Base-by-base conservation (phyloP, 169 alveolate genomes). In the Plasmodium yoelii region DNA sequence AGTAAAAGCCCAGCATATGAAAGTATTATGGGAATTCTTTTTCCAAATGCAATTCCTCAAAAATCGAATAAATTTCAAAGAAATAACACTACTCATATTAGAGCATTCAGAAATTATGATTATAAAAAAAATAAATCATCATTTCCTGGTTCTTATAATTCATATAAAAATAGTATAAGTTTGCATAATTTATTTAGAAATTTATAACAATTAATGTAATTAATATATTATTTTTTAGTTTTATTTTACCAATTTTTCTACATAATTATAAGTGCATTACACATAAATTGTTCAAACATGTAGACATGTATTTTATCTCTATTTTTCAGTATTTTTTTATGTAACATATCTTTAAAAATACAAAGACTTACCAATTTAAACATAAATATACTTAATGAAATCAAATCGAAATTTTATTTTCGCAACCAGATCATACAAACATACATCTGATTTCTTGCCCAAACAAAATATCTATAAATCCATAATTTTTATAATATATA, bases 11-110 rank as follows among this genome's bases (percentile, higher is more conserved):
- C 39, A 49, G 75, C 88, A 5, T 80, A 67, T 80, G 90, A 80
- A 60, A 67, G 84, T n/a, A 80, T 80, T 42, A 80, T 80, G 90
- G 71, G 60, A 28, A 22, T 80, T n/a, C 51, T 80, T 13, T 80
- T 80, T 53, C 90, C 90, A 15, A 60, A 67, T 67, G 19, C 68
- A 26, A 18, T 26, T 34, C 34, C 90, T 57, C 80, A 65, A 22
- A 80, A 51, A 57, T 51, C 42, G 39, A 18, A 44, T 9, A 5
- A 65, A 13, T 15, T 80, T 13, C 69, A 64, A 1, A 68, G 49
- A 22, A 8, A 53, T 15, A 28, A 19, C 19, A 73, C 59, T 13
- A 46, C 47, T 8, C 26, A 9, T 28, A 46, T 18, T 6, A 22
- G 72, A 22, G 12, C 19, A 12, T 63, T 61, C 12, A 75, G 46